Conservation (phyloP, 2,329 filamentous ascomycete species). For the Epicoccum sorghinum region DNA sequence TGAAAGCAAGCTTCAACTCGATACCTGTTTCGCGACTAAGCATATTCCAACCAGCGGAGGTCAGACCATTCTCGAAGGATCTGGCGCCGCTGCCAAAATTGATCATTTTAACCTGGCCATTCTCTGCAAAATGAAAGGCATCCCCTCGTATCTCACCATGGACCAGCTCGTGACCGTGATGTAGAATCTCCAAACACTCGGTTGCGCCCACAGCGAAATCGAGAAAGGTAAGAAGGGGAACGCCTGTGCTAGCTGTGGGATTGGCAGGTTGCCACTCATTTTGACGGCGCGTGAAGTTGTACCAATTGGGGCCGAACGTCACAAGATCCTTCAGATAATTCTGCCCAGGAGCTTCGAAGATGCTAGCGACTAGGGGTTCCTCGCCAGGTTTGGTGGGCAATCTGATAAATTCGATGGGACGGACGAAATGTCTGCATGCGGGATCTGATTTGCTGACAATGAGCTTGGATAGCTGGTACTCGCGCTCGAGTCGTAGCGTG, state of each 20-base stretch:
- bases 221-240: constrained; percentile 78
- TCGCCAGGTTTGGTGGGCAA: constrained; percentile 72
- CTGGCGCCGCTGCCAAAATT: constrained; percentile 86
- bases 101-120: constrained; percentile 75
- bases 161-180: constrained; percentile 83
- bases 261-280: constrained; percentile 23
- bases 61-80: constrained; percentile 87
- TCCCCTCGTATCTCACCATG: constrained; percentile 92
- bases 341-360: constrained; percentile 78
- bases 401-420: constrained; percentile 78
- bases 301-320: constrained; percentile 72
- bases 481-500: constrained; percentile 80
- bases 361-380: constrained; percentile 76
- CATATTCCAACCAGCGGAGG: constrained; percentile 82
- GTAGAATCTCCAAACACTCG: constrained; percentile 86
- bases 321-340: constrained; percentile 75
- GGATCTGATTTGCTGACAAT: constrained; percentile 75
- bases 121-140: constrained; percentile 86
- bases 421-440: constrained; percentile 75
- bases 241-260: constrained; percentile 55
- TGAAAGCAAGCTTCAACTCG: constrained; percentile 87
- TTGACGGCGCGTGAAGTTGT: constrained; percentile 32
- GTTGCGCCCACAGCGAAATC: constrained; percentile 90
- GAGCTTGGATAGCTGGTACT: constrained; percentile 81
- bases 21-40: constrained; percentile 84